phyloP scores from a whole-genome alignment of 768 basidiomycete species.

The Termitomyces sp. region DNA sequence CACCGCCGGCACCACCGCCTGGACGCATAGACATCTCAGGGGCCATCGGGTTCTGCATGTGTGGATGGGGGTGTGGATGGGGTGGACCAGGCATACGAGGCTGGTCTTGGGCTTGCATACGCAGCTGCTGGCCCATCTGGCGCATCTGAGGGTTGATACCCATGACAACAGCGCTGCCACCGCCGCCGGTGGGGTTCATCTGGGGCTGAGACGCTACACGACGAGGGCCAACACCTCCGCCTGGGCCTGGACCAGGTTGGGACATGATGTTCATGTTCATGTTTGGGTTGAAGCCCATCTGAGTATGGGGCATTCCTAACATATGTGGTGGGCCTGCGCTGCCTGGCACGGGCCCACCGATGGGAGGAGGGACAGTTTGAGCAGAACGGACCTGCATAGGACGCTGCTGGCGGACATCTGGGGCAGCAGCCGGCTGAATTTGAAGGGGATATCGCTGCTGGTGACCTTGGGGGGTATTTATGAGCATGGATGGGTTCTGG shows the following conservation, averaged over 20 bases:
- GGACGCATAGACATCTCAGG: conserved; percentile 36
- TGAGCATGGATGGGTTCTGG: conserved; percentile 2
- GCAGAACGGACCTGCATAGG: conserved; percentile 30
- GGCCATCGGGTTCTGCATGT: too few species aligned
- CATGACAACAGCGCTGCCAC: conserved; percentile 18
- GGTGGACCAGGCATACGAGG: background rate
- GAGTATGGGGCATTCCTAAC: conserved; percentile 19
- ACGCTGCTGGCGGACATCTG: conserved; percentile 26
- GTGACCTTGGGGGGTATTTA: background rate
- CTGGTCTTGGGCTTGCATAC: conserved; percentile 2
- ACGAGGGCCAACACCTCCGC: conserved; percentile 25
- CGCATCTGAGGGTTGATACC: conserved; percentile 23
- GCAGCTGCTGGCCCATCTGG: conserved; percentile 19
- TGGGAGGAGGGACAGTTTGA: conserved; percentile 16
- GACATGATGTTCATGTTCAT: conserved; percentile 25
- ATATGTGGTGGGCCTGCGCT: conserved; percentile 12
- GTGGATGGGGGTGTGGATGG: background rate
- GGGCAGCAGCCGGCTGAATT: conserved; percentile 23
- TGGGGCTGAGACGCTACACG: conserved; percentile 58
- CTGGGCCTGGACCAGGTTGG: conserved; percentile 18
- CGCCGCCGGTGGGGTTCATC: conserved; percentile 27
- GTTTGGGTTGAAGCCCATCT: conserved; percentile 29
- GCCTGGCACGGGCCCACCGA: conserved; percentile 6
- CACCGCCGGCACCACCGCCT: conserved; percentile 9
- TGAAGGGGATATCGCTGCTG: conserved; percentile 21